Conservation (phyloP, 1,139 yeast species). For the Suhomyces anneliseae region DNA sequence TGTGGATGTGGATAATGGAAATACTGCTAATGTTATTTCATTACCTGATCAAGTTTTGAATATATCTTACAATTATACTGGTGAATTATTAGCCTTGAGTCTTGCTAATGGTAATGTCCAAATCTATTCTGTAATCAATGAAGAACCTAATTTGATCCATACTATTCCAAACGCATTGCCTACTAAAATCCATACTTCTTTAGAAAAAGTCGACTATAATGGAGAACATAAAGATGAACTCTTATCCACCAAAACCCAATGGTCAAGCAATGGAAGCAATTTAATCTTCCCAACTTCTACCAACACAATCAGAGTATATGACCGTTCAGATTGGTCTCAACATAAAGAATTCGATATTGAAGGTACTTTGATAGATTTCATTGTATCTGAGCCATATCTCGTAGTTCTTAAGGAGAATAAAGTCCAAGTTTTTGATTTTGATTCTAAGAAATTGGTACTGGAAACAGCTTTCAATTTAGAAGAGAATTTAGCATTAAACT, state of each 20-base stretch:
- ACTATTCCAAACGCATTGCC: slow-evolving; percentile 45
- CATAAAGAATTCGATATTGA: slow-evolving; percentile 11
- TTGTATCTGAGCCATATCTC: slow-evolving; percentile 49
- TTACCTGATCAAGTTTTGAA: slow-evolving; percentile 59
- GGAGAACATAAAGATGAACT: slow-evolving; percentile 44
- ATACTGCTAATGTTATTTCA: slow-evolving; percentile 33
- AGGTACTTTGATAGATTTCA: slow-evolving; percentile 44
- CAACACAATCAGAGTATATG: slow-evolving; percentile 35
- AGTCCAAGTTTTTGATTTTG: slow-evolving; percentile 58
- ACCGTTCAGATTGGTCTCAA: slow-evolving; percentile 33
- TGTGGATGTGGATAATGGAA: slow-evolving; percentile 47
- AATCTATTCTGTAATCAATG: slow-evolving; percentile 59
- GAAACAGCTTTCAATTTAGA: slow-evolving; percentile 14
- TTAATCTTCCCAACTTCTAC: slow-evolving; percentile 57
- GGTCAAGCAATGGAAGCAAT: slow-evolving; percentile 53
- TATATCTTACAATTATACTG: slow-evolving; percentile 60
- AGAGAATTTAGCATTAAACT: slow-evolving; percentile 18
- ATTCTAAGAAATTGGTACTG: slow-evolving; percentile 25
- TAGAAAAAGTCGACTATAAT: slow-evolving; percentile 37
- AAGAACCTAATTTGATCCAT: slow-evolving; percentile 36
- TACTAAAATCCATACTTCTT: slow-evolving; percentile 33
- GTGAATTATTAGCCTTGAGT: slow-evolving; percentile 61
- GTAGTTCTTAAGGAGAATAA: slow-evolving; percentile 38
- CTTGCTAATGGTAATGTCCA: slow-evolving; percentile 67
- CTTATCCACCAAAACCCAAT: slow-evolving; percentile 31